A percentile compares a stretch with the other conserved stretches of the same genome.
Evolutionary conservation across 2,329 filamentous ascomycete species (phyloP).

Genomic region (Aphanocladium album): DNA sequence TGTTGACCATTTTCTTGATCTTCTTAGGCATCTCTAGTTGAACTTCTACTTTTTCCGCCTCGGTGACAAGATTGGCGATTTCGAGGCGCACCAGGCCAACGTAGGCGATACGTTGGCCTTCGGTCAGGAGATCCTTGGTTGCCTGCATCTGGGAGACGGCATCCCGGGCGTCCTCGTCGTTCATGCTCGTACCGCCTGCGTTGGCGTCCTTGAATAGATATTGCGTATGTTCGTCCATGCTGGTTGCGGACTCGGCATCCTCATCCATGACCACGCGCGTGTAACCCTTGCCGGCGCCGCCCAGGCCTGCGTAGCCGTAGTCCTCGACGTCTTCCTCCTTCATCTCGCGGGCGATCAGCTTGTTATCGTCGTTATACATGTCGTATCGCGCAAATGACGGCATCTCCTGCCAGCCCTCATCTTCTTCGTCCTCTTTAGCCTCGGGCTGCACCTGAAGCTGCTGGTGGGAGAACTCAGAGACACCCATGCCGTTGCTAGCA

Average conservation of each 20-base stretch:
- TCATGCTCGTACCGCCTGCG: slow-evolving; percentile 53
- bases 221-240: slow-evolving; percentile 93
- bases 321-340: slow-evolving; percentile 64
- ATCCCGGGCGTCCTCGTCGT: slow-evolving; percentile 80
- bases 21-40: slow-evolving; percentile 58
- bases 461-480: slow-evolving; percentile 90
- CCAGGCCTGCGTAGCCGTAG: slow-evolving; percentile 69
- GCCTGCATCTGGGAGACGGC: slow-evolving; percentile 87
- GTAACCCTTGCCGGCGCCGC: slow-evolving; percentile 90
- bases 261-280: slow-evolving; percentile 94
- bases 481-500: slow-evolving; percentile 30
- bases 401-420: slow-evolving; percentile 88
- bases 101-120: slow-evolving; percentile 93
- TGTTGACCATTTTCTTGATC: slow-evolving; percentile 65
- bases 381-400: slow-evolving; percentile 88
- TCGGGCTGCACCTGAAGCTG: slow-evolving; percentile 57
- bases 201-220: slow-evolving; percentile 85
- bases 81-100: slow-evolving; percentile 83
- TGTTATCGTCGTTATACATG: slow-evolving; percentile 92
- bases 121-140: slow-evolving; percentile 90
- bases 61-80: slow-evolving; percentile 70
- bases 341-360: slow-evolving; percentile 75
- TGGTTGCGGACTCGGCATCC: slow-evolving; percentile 87
- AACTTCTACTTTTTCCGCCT: slow-evolving; percentile 56
- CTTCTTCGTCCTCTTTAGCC: slow-evolving; percentile 49